Conservation (phyloP, 768 basidiomycete genomes). For the Pleurotus tuoliensis region DNA sequence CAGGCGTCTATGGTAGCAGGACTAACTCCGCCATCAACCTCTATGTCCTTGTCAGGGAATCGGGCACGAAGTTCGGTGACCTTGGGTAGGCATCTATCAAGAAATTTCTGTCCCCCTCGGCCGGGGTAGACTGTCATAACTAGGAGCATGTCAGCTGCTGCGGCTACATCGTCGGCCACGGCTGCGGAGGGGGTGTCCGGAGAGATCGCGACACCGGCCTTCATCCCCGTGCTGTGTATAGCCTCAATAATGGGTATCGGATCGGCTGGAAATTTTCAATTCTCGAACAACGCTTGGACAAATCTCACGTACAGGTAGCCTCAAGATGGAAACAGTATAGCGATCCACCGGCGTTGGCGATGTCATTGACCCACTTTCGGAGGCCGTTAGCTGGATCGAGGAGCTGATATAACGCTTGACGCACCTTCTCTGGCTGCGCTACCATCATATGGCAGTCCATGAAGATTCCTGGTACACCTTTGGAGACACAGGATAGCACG, state of each 20-base stretch:
- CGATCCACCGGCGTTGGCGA: conserved; percentile 92
- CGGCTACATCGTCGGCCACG: conserved; percentile 83
- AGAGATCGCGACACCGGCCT: conserved; percentile 93
- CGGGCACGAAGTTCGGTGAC: conserved; percentile 84
- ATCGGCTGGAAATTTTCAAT: conserved; percentile 40
- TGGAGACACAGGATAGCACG: conserved; percentile 78
- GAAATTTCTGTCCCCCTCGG: conserved; percentile 93
- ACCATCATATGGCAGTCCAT: conserved; percentile 99
- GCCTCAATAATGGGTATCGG: conserved; percentile 72
- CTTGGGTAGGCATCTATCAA: conserved; percentile 90
- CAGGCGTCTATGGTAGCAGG: conserved; percentile 85
- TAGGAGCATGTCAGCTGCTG: conserved; percentile 88
- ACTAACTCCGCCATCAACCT: conserved; percentile 98
- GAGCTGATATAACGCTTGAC: background rate
- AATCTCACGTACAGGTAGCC: conserved; percentile 64
- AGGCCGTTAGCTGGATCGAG: too few species aligned
- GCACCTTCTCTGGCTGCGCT: conserved; percentile 81
- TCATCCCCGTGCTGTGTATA: conserved; percentile 85
- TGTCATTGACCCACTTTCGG: conserved; percentile 91
- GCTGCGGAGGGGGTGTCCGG: conserved; percentile 88
- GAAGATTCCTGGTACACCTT: conserved; percentile 89
- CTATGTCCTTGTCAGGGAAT: conserved; percentile 93
- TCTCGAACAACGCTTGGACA: conserved; percentile 1
- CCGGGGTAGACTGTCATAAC: conserved; percentile 99
- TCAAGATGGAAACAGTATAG: conserved; percentile 97